Evolutionary conservation across 2,329 filamentous ascomycete genomes (phyloP).

Genomic region (Gremmenia infestans): DNA sequence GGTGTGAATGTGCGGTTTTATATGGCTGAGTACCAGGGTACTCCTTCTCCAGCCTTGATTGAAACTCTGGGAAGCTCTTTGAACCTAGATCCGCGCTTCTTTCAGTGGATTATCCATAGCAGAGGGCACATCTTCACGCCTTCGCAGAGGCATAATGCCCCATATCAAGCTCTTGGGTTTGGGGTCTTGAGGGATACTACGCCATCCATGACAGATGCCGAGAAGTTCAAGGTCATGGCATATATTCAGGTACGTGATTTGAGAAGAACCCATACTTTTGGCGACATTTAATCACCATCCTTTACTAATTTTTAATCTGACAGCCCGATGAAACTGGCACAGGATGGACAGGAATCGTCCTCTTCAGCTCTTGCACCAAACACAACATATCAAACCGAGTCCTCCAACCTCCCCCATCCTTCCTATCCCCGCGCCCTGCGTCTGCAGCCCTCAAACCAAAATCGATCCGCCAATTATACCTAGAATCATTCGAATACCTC

Average conservation of each 20-base stretch:
- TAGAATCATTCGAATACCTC: constrained; percentile 22
- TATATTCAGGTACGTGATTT: constrained; percentile 14
- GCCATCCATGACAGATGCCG: constrained; percentile 21
- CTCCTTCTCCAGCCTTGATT: constrained; percentile 11
- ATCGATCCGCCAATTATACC: constrained; percentile 25
- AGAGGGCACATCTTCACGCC: constrained; percentile 21
- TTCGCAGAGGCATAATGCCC: constrained; percentile 19
- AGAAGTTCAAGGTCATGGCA: constrained; percentile 24
- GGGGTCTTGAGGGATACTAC: constrained; percentile 17
- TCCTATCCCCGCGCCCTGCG: constrained; percentile 14
- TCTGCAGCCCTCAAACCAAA: constrained; percentile 9
- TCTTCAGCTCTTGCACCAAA: constrained; percentile 23
- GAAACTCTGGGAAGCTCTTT: constrained; percentile 15
- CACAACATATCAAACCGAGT: constrained; percentile 19
- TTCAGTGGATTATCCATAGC: constrained; percentile 17
- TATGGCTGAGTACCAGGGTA: constrained; percentile 13
- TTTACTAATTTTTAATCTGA: neutral
- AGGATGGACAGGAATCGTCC: constrained; percentile 26
- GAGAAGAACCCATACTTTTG: neutral
- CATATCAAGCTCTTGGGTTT: constrained; percentile 23
- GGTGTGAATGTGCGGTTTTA: constrained; percentile 12
- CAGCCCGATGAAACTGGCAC: constrained; percentile 17
- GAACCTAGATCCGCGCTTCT: constrained; percentile 17
- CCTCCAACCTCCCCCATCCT: constrained; percentile 21
- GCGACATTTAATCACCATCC: neutral